Conservation (phyloP, 495 filamentous ascomycete genomes). For the Lepidopterella palustris region DNA sequence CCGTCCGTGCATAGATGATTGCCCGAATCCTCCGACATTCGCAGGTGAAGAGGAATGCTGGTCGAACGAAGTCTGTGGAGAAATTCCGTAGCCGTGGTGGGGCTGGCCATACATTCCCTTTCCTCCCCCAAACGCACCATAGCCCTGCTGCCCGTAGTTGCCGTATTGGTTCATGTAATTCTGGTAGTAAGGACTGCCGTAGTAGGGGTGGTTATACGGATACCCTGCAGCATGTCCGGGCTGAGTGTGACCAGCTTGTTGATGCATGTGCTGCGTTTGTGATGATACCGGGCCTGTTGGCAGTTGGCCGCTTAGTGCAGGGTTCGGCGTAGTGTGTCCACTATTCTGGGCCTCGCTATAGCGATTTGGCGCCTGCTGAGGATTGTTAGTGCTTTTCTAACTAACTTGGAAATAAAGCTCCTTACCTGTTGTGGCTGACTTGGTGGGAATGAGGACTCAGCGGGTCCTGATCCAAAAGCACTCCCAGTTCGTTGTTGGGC, state of each 20-base stretch:
- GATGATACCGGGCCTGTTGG: constrained; percentile 50
- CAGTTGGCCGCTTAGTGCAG: constrained; percentile 61
- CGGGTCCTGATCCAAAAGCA: constrained; percentile 67
- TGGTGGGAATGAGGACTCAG: constrained; percentile 56
- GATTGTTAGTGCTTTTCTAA: constrained; percentile 32
- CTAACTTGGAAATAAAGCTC: no score
- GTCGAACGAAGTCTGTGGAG: constrained; percentile 66
- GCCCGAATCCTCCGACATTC: constrained; percentile 62
- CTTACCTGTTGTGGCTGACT: constrained; percentile 39
- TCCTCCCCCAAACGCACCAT: constrained; percentile 40
- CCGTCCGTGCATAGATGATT: constrained; percentile 59
- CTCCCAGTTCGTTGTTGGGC: constrained; percentile 64
- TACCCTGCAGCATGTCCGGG: constrained; percentile 43
- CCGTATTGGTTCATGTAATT: constrained; percentile 70
- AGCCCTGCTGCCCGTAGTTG: constrained; percentile 61
- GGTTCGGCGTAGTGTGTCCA: constrained; percentile 84
- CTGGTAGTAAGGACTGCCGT: constrained; percentile 69
- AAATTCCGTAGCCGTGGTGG: constrained; percentile 66
- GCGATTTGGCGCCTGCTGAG: constrained; percentile 53
- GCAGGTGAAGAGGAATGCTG: constrained; percentile 69
- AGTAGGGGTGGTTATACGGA: constrained; percentile 72
- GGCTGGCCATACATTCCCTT: constrained; percentile 80
- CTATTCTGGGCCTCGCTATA: constrained; percentile 78
- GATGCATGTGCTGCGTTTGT: constrained; percentile 55
- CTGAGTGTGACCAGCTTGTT: constrained; percentile 53